Evolutionary conservation across 495 filamentous ascomycete genomes (phyloP), one percentile per base, ranked within the genome.

Genomic region (Penicillium angulare): DNA sequence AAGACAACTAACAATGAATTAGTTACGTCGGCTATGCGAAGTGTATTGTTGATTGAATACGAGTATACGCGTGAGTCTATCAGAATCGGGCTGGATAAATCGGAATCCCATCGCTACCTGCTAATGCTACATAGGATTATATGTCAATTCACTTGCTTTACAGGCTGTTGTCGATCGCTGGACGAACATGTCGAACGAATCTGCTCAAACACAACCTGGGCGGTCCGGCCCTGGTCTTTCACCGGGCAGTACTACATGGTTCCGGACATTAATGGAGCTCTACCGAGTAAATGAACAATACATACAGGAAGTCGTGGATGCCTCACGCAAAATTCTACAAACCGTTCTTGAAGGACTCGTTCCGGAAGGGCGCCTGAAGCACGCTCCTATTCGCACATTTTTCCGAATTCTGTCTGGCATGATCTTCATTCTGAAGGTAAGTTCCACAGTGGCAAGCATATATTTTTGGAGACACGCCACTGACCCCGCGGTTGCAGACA

Each of bases 131-230:
- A 7, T 32, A 68, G 75, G 76, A 23, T 55, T 96, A 41, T 97
- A 97, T 63, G 79, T 96, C 71, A 97, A 97, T 60, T 95, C 90
- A 5, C 78, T 98, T 12, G 89, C 90, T 3, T 72, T 98, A 10
- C 93, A 98, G 73, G 95, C 93, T 5, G 90, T 97, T 16, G 87
- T 97, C 15, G 92, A 97, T 67, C 82, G 92, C 29, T 96, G 90
- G 75, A 92, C 90, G 5, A 87, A 78, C 32, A 89, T 81, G 63
- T 69, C 70, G 7, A 74, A 71, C 44, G 74, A 85, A 56, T 80
- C 84, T 16, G 75, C 78, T 46, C 77, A 73, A 31, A 56, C 54
- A 17, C 69, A 73, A 48, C 52, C 45, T 50, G 67, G 71, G 22
- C 48, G 78, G 61, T 52, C 78, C 65, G 58, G 68, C 55, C 53